Evolutionary conservation across 805 yeast species (phyloP), one percentile per base, ranked within the genome.

Genomic region (Millerozyma acaciae): DNA sequence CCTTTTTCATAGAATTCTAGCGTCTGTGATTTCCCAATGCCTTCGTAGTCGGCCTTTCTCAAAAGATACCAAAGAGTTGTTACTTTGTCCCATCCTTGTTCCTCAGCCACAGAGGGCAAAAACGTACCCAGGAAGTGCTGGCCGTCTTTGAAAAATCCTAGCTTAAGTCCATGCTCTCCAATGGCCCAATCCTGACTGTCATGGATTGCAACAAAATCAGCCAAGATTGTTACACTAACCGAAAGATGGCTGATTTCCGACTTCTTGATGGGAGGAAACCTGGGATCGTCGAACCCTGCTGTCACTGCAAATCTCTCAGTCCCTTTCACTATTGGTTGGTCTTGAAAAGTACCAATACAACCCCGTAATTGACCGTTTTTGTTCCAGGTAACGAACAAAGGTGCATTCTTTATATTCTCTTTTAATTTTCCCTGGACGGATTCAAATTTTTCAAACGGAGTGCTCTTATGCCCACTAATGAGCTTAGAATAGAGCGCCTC

Each of bases 311-410:
- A 90, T 23, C 68, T 66, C 15, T 62, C 53, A 3, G 88, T 69
- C 0, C 93, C 96, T 1, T 50, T 32, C 12, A 70, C 78, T 2
- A 84, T 45, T 0, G 71, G 66, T 35, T 72, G 54, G 10, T 73
- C 60, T 13, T 68, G 62, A 53, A 93, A 93, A 0, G 96, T 89
- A 1, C 98, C 98, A 34, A 90, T 93, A 51, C 98, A 90, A 0
- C 98, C 98, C 26, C 97, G 66, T 30, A 90, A 62, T 9, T 63
- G 59, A 16, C 57, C 54, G 32, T 45, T 42, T 36, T 72, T 69
- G 45, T 78, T 80, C 96, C 96, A 93, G 0, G 97, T 93, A 20
- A 90, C 83, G 60, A 93, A 93, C 17, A 90, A 59, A 0, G 97
- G 93, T 1, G 66, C 61, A 16, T 39, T 35, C 3, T 33, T 6